Evolutionary conservation across 1,284 basidiomycete species (phyloP).

Genomic region (Irpex lacteus): DNA sequence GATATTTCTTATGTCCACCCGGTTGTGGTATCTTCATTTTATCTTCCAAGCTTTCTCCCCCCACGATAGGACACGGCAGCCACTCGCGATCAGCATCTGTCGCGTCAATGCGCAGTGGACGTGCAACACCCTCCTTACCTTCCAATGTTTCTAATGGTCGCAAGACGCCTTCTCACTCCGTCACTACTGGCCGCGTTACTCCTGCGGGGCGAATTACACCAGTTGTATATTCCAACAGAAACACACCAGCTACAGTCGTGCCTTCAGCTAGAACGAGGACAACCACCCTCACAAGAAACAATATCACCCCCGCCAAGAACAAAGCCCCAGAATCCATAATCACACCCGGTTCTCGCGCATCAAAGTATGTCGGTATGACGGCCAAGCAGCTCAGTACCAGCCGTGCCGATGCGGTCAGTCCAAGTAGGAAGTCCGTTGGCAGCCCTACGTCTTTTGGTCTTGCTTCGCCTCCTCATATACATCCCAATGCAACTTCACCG

Average conservation of each 20-base stretch:
- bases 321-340: conserved; percentile 43
- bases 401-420: conserved; percentile 34
- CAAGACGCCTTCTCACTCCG: conserved; percentile 26
- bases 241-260: conserved; percentile 26
- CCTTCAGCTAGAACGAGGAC: conserved; percentile 22
- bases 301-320: conserved; percentile 21
- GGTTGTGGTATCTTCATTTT: conserved; percentile 92
- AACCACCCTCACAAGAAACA: conserved; percentile 11
- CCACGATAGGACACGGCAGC: conserved; percentile 59
- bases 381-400: conserved; percentile 69
- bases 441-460: conserved; percentile 37
- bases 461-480: conserved; percentile 25
- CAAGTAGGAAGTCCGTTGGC: conserved; percentile 27
- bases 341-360: conserved; percentile 80
- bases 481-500: conserved; percentile 7
- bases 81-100: conserved; percentile 74
- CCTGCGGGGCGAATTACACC: conserved; percentile 64
- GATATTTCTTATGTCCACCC: conserved; percentile 86
- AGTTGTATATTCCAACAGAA: conserved; percentile 25
- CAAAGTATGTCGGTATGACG: conserved; percentile 80
- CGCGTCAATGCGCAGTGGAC: conserved; percentile 67
- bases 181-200: conserved; percentile 25
- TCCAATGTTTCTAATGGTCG: conserved; percentile 22
- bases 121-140: conserved; percentile 31
- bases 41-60: conserved; percentile 73